Base-by-base conservation (phyloP, 257 asterid genomes). In the Solanum boliviense region DNA sequence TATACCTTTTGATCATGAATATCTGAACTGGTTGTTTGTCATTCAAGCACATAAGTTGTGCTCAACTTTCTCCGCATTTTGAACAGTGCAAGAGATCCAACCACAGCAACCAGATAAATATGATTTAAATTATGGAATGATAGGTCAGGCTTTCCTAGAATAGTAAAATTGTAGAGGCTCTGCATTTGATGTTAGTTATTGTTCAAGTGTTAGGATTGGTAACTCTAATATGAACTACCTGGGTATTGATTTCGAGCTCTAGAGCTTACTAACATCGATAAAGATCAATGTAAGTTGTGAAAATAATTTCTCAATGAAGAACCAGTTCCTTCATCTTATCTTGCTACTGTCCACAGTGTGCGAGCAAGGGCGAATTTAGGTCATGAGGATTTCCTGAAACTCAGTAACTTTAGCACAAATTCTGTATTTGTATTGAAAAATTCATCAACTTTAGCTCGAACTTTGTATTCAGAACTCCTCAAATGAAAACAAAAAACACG, bases 351-450 rank as follows among this genome's bases (percentile, higher is more conserved):
- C 62, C 62, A 52, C 9, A 52, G 0, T 18, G n/a, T 52, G 9
- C 1, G 2, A 48, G 21, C 7, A 48, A 15, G 58, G 60, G 21
- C 8, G 0, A 5, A 48, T 48, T 48, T 48, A 48, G 21, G 60
- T 15, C 3, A 48, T 48, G 60, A 15, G 8, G 21, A 48, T 48
- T 48, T 48, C 3, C 8, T 5, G 0, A 0, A 48, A 56, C 10
- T 18, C 65, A 1, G 0, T 16, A 52, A 18, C 0, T 18, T 52
- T 52, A 18, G 62, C 62, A 52, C 1, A 52, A 0, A 18, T 52
- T 52, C 0, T 16, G 0, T 52, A 52, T 6, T 52, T 52, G 0
- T 52, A 18, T 52, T 18, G n/a, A 52, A 52, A 52, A 52, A 52
- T 2, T 6, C 1, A 52, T 1, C 1, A 56, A 56, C 65, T 18